Evolutionary conservation across 495 filamentous ascomycete genomes (phyloP).

Genomic region (Achaetomiella virescens): DNA sequence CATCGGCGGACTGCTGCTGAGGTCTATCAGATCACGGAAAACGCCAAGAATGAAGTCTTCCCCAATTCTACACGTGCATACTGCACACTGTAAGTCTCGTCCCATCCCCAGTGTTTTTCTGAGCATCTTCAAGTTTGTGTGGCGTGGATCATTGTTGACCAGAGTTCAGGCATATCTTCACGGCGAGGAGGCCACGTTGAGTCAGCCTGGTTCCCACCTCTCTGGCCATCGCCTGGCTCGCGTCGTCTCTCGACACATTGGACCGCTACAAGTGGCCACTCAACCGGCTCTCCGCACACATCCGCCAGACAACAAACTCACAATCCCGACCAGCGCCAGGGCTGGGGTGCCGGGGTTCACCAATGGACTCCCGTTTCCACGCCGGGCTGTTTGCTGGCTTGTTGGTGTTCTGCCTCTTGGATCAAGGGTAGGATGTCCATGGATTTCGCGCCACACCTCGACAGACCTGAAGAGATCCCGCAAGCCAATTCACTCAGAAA

Average conservation of each 20-base stretch:
- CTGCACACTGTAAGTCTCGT: slow-evolving; percentile 61
- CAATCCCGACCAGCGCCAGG: not conserved
- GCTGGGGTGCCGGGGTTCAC: slow-evolving; percentile 1
- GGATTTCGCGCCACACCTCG: not conserved
- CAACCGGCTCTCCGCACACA: not conserved
- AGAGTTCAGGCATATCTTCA: slow-evolving; percentile 25
- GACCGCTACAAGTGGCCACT: not conserved
- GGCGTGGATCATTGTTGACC: slow-evolving; percentile 6
- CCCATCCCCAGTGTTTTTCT: slow-evolving; percentile 19
- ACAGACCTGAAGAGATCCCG: not conserved
- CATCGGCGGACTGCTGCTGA: slow-evolving; percentile 58
- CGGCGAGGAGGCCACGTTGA: slow-evolving; percentile 23
- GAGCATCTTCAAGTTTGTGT: not conserved
- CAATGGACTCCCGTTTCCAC: slow-evolving; percentile 5
- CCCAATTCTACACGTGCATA: slow-evolving; percentile 57
- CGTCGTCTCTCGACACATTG: not conserved
- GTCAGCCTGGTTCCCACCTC: slow-evolving; percentile 3
- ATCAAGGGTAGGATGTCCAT: too few species aligned
- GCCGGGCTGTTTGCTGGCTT: slow-evolving; percentile 6
- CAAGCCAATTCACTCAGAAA: too few species aligned
- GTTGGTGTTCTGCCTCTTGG: not conserved
- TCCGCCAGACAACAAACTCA: not conserved
- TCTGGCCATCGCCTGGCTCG: not conserved
- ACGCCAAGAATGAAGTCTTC: slow-evolving; percentile 65
- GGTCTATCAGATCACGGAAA: slow-evolving; percentile 54